Percentiles rank a stretch among this genome's conserved stretches.
phyloP scores from a whole-genome alignment of 495 filamentous ascomycete genomes.

The Penicillium pulvis region DNA sequence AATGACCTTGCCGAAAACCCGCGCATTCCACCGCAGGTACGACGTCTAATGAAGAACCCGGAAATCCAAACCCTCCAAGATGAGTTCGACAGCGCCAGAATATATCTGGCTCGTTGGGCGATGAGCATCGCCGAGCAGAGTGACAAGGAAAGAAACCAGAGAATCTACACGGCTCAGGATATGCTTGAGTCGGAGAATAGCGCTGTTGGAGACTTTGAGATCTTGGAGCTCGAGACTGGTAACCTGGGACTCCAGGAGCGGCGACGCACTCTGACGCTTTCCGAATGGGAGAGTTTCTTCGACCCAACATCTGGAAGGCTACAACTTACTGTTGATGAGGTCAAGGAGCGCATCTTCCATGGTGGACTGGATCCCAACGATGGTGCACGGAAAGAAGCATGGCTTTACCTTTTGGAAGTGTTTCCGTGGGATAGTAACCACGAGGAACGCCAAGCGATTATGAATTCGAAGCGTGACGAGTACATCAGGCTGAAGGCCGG shows the following conservation, averaged over 20 bases:
- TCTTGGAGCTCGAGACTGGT: constrained; percentile 79
- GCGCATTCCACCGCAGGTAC: constrained; percentile 81
- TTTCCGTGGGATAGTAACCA: constrained; percentile 85
- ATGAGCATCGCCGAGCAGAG: constrained; percentile 98
- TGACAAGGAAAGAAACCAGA: constrained; percentile 76
- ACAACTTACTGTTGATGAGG: constrained; percentile 80
- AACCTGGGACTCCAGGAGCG: constrained; percentile 68
- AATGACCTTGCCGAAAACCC: constrained; percentile 90
- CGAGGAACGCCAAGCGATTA: constrained; percentile 76
- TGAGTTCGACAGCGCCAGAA: constrained; percentile 92
- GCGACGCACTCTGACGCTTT: constrained; percentile 72
- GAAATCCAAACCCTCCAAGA: constrained; percentile 95
- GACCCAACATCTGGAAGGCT: constrained; percentile 71
- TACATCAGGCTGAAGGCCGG: constrained; percentile 91
- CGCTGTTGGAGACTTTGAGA: constrained; percentile 92
- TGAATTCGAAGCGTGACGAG: constrained; percentile 86
- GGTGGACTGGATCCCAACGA: constrained; percentile 88
- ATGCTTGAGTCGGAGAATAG: constrained; percentile 92
- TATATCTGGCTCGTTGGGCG: constrained; percentile 95
- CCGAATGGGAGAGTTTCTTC: constrained; percentile 89
- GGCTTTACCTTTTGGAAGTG: constrained; percentile 91
- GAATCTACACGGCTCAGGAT: constrained; percentile 92
- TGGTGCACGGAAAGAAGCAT: constrained; percentile 92
- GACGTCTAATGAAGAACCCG: constrained; percentile 82
- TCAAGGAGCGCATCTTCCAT: constrained; percentile 95